Base-by-base conservation (phyloP, 305 asterid species). In the Plantago coronopus region DNA sequence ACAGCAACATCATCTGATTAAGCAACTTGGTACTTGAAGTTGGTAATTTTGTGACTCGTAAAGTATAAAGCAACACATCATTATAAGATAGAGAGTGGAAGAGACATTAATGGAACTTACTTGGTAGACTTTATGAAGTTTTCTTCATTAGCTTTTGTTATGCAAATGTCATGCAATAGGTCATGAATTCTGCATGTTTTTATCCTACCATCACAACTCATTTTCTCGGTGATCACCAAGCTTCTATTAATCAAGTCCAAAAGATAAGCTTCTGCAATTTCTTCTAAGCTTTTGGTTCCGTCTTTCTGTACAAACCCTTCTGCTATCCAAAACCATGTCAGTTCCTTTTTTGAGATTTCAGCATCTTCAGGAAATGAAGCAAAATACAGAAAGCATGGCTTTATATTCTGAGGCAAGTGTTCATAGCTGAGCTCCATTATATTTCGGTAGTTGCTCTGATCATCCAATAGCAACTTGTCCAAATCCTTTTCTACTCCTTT, bases 361-460 rank as follows among this genome's bases (percentile, higher is more conserved):
- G 34, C 15, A 27, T 51, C 57, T 51, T 51, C 57, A 22, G 17
- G 57, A 51, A 19, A 51, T 22, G 57, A 23, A 18, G 34, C 57
- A 51, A 51, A 51, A 25, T 51, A 51, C 11, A 51, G 57, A 51
- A 51, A 51, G 34, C 57, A 51, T 15, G 34, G 29, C 16, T 22
- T 65, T 48, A 65, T 14, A 55, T 55, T 27, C 31, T 49, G 20
- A 3, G 81, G 75, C 10, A 72, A 49, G 34, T 72, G 59, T 12
- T 51, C 42, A 64, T 68, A 72, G 48, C 81, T 68, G 4, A 65
- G 63, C 25, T 57, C 65, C 43, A 72, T 13, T 40, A 62, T 64
- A n/a, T 38, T 19, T 9, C 34, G 15, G 29, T 12, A 42, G 13
- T 57, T 54, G 20, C 23, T 54, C 37, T 21, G 17, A 51, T 25